Base-by-base conservation (phyloP, 768 basidiomycete genomes). In the Antrodiella citrinella region DNA sequence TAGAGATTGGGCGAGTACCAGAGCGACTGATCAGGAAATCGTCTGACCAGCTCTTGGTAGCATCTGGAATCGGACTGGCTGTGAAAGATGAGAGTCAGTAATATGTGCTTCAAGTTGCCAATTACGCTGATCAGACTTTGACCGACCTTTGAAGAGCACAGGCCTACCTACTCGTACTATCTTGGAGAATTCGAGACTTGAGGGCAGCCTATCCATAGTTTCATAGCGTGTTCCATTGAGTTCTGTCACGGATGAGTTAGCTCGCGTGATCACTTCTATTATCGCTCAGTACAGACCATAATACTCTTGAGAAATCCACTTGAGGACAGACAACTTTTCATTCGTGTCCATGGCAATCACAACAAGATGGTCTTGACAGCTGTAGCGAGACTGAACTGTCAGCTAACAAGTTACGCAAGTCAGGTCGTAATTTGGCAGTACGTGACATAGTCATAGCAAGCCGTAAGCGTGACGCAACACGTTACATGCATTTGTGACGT, bases 61-160 rank as follows among this genome's bases (percentile, higher is more conserved):
- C 55, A 19, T 75, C 74, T n/a, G 74, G 72, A 44, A 77, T 59
- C 10, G 71, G 50, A 55, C 78, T 66, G 18, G 76, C 83, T 86
- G 46, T 23, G 7, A 48, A 25, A 55, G 30, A n/a, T n/a, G n/a
- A n/a, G n/a, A n/a, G n/a, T n/a, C n/a, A n/a, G n/a, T n/a, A 24
- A 26, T 39, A 45, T 42, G 4, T 23, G 18, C 23, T 38, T 40
- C 7, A 20, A 44, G 19, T 25, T 44, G n/a, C 15, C 3, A 35
- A 53, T 47, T n/a, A n/a, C n/a, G n/a, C n/a, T n/a, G n/a, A n/a
- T n/a, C n/a, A n/a, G n/a, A n/a, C n/a, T n/a, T n/a, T n/a, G n/a
- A n/a, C n/a, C n/a, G 49, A 79, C 90, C 81, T 73, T 78, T 78
- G 48, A 92, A 84, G 5, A 91, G 59, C 13, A 82, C 84, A 3